Evolutionary conservation across 2,329 filamentous ascomycete species (phyloP), one percentile per base, ranked within the genome.

Genomic region (Fusarium chuoi): DNA sequence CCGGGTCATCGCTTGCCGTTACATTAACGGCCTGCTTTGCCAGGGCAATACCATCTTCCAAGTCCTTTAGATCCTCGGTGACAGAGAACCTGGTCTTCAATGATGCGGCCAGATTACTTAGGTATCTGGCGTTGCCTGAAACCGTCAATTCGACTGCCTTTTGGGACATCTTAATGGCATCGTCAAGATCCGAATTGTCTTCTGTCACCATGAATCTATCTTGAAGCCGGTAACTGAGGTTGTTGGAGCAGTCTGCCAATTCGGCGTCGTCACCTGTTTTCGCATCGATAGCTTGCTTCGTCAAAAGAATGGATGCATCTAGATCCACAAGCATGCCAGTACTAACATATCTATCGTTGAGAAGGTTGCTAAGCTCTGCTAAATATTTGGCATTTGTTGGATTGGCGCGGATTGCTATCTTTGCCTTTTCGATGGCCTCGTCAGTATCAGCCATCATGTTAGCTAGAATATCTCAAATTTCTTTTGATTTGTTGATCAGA

Each of bases 341-440:
- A 20, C 3, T 4, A 6, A 30, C 6, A 14, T 48, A 30, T 17
- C 20, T 30, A 6, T 48, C 20, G 9, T 30, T 30, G 13, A 30
- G 9, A 48, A 48, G 13, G 20, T 48, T 14, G 6, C 20, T 4
- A 11, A 30, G 20, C 20, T 15, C 2, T 3, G 4, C 17, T 12
- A 48, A 30, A 30, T 4, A 1, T 2, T 22, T 4, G 9, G 22
- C 5, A 14, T 12, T 14, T 3, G 7, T 3, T 8, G 45, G 45
- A 2, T 30, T 8, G 4, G 26, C 13, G 20, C 45, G 3, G 20
- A 30, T 30, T 6, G 45, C 45, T 30, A 4, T 30, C 26, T 30
- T 48, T 0, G 13, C 13, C 5, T 48, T 22, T 17, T 48, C 13
- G 26, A 30, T 48, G 6, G 26, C 26, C 12, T 30, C 45, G 5